These are phyloP conservation scores for Blakeslea trispora DNA, from an alignment of 371 early-diverging fungal species.

Conservation along the genomic window DNA sequence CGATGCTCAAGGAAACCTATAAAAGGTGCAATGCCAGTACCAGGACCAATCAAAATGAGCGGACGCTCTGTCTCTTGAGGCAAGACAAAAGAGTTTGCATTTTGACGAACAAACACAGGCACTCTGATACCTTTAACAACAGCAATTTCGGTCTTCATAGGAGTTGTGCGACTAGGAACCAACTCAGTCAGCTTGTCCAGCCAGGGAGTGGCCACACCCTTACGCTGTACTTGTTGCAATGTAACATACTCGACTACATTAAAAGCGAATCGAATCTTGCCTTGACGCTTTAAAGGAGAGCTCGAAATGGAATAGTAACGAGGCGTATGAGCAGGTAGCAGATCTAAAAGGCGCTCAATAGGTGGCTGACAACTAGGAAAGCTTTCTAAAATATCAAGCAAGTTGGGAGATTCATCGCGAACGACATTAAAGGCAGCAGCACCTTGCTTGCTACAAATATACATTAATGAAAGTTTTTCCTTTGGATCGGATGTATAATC, in stretches of 20 bases:
- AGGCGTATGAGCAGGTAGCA: slow-evolving; percentile 77
- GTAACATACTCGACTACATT: slow-evolving; percentile 80
- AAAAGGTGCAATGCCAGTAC: slow-evolving; percentile 92
- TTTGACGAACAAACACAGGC: slow-evolving; percentile 61
- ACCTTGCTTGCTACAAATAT: slow-evolving; percentile 82
- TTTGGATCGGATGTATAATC: slow-evolving; percentile 66
- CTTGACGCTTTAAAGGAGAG: slow-evolving; percentile 56
- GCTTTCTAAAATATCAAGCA: slow-evolving; percentile 75
- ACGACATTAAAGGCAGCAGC: slow-evolving; percentile 63
- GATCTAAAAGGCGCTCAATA: slow-evolving; percentile 71
- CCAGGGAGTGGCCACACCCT: slow-evolving; percentile 85
- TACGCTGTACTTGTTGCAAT: slow-evolving; percentile 47
- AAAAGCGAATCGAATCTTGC: slow-evolving; percentile 75
- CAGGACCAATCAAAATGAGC: slow-evolving; percentile 80
- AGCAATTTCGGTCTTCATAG: slow-evolving; percentile 18
- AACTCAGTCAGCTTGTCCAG: slow-evolving; percentile 61
- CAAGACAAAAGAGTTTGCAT: slow-evolving; percentile 57
- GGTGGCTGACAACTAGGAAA: slow-evolving; percentile 74
- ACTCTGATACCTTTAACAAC: slow-evolving; percentile 17
- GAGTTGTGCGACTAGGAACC: slow-evolving; percentile 28
- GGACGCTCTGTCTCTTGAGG: slow-evolving; percentile 58
- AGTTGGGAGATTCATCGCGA: slow-evolving; percentile 65
- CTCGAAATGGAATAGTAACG: slow-evolving; percentile 87
- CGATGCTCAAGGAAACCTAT: slow-evolving; percentile 79
- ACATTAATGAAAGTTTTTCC: slow-evolving; percentile 75